Evolutionary conservation across 2,329 filamentous ascomycete species (phyloP), one percentile per base, ranked within the genome.

Genomic region (Sodiomyces alkalinus): DNA sequence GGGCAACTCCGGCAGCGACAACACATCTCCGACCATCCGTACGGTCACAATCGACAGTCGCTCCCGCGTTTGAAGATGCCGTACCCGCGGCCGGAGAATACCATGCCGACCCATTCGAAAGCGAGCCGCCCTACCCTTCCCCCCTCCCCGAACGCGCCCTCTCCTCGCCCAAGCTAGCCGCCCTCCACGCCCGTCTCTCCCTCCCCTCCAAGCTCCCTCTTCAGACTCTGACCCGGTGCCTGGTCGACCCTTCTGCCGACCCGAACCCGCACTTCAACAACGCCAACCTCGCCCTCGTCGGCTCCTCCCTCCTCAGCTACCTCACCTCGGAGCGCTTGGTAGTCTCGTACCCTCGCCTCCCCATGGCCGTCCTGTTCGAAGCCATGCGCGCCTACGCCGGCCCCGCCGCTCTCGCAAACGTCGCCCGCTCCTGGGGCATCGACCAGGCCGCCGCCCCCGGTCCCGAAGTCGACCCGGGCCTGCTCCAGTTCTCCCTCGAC

Each of bases 401-500:
- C 4, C 67, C 72, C 5, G 70, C 74, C 39, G 74, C 86, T 1
- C 64, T 96, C 26, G 61, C 75, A 28, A 62, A 74, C 13, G 68
- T 96, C 39, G 73, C 80, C 11, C 62, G 67, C 36, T 80, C 90
- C 56, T 98, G 90, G 90, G 90, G 90, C 55, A 74, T 96, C 11
- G 87, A 96, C 51, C 58, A 64, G 23, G 87, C 82, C n/a, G 81
- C 80, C 8, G 77, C 74, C 13, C 90, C 90, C 1, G 90, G 87
- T 28, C 72, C 72, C 33, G 87, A 96, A 56, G 86, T 96, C 31
- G 90, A 98, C 49, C 77, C 86, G 0, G 90, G 87, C 5, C 62
- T 92, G 30, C 62, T 98, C 35, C 90, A 96, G 49, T 92, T 85
- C 62, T 58, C 57, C 55, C 55, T 55, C 47, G 52, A 64, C 29